Base-by-base conservation (phyloP, 129 eudicot species). In the Kitagawia praeruptora region DNA sequence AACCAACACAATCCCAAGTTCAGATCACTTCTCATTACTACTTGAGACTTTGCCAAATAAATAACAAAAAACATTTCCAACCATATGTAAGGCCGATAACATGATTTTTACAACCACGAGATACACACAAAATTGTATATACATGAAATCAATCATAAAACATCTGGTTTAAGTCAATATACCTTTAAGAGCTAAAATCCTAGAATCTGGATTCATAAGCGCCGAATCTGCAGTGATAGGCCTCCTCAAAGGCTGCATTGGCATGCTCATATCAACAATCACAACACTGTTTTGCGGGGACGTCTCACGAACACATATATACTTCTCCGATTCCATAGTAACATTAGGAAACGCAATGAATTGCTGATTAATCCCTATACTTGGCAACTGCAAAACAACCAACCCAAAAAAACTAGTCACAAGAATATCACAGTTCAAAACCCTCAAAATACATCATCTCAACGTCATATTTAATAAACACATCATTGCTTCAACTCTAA, bases 251-350 rank as follows among this genome's bases (percentile, higher is more conserved):
- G 98, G 98, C 80, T 94, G 98, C 85, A 79, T 94, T 67, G 98
- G 98, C 98, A 94, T 94, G 86, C 51, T 91, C 98, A 91, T 94
- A 79, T 94, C 98, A 49, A 94, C 83, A 82, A 94, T 94, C 70
- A 94, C 98, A 79, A 94, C 96, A 78, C 94, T 90, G 76, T 93
- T 91, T 75, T 93, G 98, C 21, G 98, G 98, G 9, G 96, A 75
- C 0, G 98, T 93, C 88, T 93, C 98, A 40, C 98, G 89, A 25
- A 93, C 98, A 82, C 98, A 93, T 58, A 93, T 90, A 70, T 87
- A 93, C 90, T 91, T 93, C 82, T 93, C 98, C 5, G 98, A 93
- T 83, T 93, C 98, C 98, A 93, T 93, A 5, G 98, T 91, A 51
- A 93, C 98, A 87, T 93, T 86, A 5, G 97, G 89, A 69, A 93